These are phyloP conservation scores for Sporothrix humicola DNA, from an alignment of 2,329 filamentous ascomycete species.

Conservation along the genomic window DNA sequence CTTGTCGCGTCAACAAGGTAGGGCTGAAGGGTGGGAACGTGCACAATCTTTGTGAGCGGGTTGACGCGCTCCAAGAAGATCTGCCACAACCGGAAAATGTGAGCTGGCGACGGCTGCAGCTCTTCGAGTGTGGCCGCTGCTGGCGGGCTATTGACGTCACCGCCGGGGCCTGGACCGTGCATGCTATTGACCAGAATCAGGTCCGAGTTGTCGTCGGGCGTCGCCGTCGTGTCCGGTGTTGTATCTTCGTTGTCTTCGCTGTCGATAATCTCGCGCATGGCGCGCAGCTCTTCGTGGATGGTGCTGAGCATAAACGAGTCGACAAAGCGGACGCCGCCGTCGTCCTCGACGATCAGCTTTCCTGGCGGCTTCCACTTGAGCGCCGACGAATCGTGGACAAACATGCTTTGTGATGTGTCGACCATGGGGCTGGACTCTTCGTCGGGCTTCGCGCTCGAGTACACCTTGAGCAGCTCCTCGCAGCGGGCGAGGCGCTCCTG, in stretches of 20 bases:
- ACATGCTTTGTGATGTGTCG: conserved; percentile 38
- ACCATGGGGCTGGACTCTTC: conserved; percentile 39
- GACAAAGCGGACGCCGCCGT: conserved; percentile 62
- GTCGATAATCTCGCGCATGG: conserved; percentile 65
- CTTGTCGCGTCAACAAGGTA: conserved; percentile 67
- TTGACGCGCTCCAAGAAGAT: conserved; percentile 76
- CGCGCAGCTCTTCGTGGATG: conserved; percentile 63
- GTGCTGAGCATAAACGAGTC: conserved; percentile 61
- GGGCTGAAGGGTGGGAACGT: conserved; percentile 71
- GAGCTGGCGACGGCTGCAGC: conserved; percentile 68
- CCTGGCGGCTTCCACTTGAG: conserved; percentile 54
- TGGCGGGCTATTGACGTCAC: not conserved
- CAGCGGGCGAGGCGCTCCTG: conserved; percentile 65
- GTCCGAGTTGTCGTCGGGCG: conserved; percentile 59
- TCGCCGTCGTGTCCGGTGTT: conserved; percentile 53
- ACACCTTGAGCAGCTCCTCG: conserved; percentile 64
- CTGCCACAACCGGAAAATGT: conserved; percentile 76
- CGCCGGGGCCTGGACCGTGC: not conserved
- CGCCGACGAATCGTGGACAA: conserved; percentile 43
- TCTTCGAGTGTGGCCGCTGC: conserved; percentile 50
- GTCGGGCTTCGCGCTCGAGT: conserved; percentile 51
- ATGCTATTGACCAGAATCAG: conserved; percentile 51
- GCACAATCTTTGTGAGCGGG: conserved; percentile 73
- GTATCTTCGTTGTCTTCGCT: conserved; percentile 56
- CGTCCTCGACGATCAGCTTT: conserved; percentile 62